Percentiles rank a stretch among this genome's conserved stretches.
Evolutionary conservation across 2,329 filamentous ascomycete genomes (phyloP).

Genomic region (Phyllosticta paracitricarpa): DNA sequence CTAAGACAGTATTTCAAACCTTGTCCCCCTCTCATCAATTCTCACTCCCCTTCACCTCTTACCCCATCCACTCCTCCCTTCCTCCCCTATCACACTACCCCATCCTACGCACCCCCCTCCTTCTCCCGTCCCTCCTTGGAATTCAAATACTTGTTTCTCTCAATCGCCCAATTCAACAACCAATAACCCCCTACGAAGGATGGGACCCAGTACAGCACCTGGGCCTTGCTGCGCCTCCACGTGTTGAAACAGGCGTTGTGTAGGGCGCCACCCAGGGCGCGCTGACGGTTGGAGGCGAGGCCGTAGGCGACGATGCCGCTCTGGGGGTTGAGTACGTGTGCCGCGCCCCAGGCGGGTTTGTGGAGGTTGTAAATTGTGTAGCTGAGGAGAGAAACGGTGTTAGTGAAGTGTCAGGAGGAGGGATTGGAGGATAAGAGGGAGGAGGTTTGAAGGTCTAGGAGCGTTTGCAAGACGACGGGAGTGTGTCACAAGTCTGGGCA

Average conservation of each 20-base stretch:
- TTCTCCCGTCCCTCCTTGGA: constrained; percentile 58
- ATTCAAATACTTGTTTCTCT: constrained; percentile 78
- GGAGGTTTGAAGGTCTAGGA: too few relatives aligned
- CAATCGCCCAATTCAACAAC: constrained; percentile 79
- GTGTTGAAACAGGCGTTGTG: constrained; percentile 91
- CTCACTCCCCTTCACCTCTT: too few relatives aligned
- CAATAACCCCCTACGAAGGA: constrained; percentile 71
- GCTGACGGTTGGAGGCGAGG: constrained; percentile 78
- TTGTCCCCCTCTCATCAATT: background rate
- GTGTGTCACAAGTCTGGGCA: too few relatives aligned
- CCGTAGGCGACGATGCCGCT: constrained; percentile 60
- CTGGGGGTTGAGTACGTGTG: constrained; percentile 29
- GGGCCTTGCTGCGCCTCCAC: constrained; percentile 72
- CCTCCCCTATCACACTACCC: too few relatives aligned
- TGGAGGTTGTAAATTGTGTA: background rate
- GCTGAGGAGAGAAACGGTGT: background rate
- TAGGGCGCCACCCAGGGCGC: constrained; percentile 66
- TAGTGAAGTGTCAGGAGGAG: too few relatives aligned
- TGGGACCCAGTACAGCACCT: constrained; percentile 82
- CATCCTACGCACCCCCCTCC: too few relatives aligned
- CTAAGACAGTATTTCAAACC: background rate
- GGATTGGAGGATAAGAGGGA: too few relatives aligned
- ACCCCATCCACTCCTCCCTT: too few relatives aligned
- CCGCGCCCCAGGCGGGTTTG: constrained; percentile 1
- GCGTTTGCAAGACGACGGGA: too few relatives aligned